These are phyloP conservation scores for Ambrosia artemisiifolia DNA, from an alignment of 129 eudicot genomes.

Conservation along the genomic window DNA sequence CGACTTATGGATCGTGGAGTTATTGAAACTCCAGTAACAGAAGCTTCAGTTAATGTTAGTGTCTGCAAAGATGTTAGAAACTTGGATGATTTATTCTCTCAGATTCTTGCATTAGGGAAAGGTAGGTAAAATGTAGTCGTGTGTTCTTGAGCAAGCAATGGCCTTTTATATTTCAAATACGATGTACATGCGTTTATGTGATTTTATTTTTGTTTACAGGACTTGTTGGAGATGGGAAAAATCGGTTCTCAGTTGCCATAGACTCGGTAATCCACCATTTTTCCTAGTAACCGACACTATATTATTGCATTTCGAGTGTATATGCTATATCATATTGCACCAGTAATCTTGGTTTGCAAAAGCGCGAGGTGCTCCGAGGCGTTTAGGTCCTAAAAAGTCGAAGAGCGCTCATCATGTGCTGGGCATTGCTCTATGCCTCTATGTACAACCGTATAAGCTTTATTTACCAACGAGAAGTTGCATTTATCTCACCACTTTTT, in stretches of 20 bases:
- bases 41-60: conserved; percentile 33
- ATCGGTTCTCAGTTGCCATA: conserved; percentile 71
- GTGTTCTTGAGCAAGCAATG: not conserved
- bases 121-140: conserved; percentile 34
- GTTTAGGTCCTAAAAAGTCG: too few species aligned
- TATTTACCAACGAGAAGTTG: too few species aligned
- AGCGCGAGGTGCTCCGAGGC: too few species aligned
- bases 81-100: conserved; percentile 52
- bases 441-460: too few species aligned
- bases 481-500: too few species aligned
- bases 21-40: conserved; percentile 33
- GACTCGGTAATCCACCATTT: conserved; percentile 62
- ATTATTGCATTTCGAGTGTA: not conserved
- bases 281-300: not conserved
- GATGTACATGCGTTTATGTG: conserved; percentile 3
- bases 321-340: not conserved
- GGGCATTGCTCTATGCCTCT: too few species aligned
- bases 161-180: not conserved
- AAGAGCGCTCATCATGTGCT: too few species aligned
- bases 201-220: conserved; percentile 45
- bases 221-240: conserved; percentile 62
- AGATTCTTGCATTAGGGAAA: conserved; percentile 58
- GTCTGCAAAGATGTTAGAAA: conserved; percentile 72
- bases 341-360: not conserved
- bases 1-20: conserved; percentile 57